Conservation (phyloP, 2,329 filamentous ascomycete genomes). For the Calonectria honghensis region DNA sequence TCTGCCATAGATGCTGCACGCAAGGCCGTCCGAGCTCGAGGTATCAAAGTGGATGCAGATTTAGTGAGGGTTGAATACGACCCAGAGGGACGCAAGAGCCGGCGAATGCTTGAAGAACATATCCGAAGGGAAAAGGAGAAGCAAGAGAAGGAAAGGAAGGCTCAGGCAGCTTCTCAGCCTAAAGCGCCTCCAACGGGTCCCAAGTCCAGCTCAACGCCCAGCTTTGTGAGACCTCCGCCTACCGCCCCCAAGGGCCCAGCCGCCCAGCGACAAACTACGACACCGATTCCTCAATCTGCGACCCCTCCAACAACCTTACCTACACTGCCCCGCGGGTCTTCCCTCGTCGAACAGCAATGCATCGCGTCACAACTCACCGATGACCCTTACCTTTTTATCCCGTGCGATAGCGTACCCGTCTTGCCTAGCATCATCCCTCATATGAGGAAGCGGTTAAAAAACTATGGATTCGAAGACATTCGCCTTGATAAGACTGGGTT, state of each 20-base stretch:
- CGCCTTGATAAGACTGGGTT: conserved; percentile 91
- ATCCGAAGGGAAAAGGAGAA: conserved; percentile 82
- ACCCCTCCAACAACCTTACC: conserved; percentile 55
- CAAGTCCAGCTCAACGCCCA: conserved; percentile 55
- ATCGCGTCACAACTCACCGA: conserved; percentile 82
- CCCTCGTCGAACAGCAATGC: conserved; percentile 78
- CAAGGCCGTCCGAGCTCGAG: conserved; percentile 84
- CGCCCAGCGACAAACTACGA: conserved; percentile 66
- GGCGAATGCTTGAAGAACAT: conserved; percentile 83
- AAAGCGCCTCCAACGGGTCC: conserved; percentile 63
- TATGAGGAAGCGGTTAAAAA: conserved; percentile 91
- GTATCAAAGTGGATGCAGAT: conserved; percentile 85
- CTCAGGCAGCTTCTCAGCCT: conserved; percentile 55
- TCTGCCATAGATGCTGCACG: conserved; percentile 88
- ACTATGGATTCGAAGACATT: conserved; percentile 87
- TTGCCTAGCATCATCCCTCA: conserved; percentile 90
- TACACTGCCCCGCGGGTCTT: conserved; percentile 57
- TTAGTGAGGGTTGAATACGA: conserved; percentile 90
- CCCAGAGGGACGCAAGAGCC: conserved; percentile 88
- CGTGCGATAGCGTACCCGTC: conserved; percentile 90
- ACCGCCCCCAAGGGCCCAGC: conserved; percentile 92
- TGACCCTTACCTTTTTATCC: conserved; percentile 92
- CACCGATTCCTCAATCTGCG: conserved; percentile 57
- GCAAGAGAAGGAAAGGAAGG: conserved; percentile 64
- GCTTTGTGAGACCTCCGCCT: conserved; percentile 76